Base-by-base conservation (phyloP, 352 stramenopile species). In the Thalassiosira hispida region DNA sequence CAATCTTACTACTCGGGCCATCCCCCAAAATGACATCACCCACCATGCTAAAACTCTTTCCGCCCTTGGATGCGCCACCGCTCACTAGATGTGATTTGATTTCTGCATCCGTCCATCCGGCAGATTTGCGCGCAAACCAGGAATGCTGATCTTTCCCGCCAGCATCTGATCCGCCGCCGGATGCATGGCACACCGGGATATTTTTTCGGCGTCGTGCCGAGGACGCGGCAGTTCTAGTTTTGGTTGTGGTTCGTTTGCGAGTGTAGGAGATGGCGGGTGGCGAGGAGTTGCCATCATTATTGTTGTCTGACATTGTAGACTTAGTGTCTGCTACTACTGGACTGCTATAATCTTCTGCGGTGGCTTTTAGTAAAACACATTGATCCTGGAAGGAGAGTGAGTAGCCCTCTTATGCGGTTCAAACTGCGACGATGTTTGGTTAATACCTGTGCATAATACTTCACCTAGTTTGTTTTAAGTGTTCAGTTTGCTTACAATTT, bases 41-140 rank as follows among this genome's bases (percentile, higher is more conserved):
- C 2, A 77, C 46, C 56, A 74, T 66, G 0, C 31, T 31, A 31
- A 73, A 68, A 25, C 65, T 64, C 0, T 63, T 44, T 29, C 65
- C 74, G 6, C 55, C 59, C 14, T 69, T 16, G 11, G 2, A 22
- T 11, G n/a, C 40, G 9, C 29, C 31, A 18, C 18, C 25, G n/a
- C 35, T 46, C 20, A 73, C 62, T 9, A 82, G 51, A 56, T 77
- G 74, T 8, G n/a, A 47, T 8, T 44, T 29, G 55, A 83, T 83
- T 35, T 68, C 66, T 16, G 60, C 35, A 65, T 83, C 75, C 8
- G 75, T 83, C 75, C 60, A 70, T 25, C 59, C 63, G 3, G 75
- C 27, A 0, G 75, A 77, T 55, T 78, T 78, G n/a, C 67, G 60
- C 11, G 75, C 68, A 69, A 83, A 83, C 74, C 74, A 83, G 0